Evolutionary conservation across 2,329 filamentous ascomycete species (phyloP), one percentile per base, ranked within the genome.

Genomic region (Teratosphaeria destructans): DNA sequence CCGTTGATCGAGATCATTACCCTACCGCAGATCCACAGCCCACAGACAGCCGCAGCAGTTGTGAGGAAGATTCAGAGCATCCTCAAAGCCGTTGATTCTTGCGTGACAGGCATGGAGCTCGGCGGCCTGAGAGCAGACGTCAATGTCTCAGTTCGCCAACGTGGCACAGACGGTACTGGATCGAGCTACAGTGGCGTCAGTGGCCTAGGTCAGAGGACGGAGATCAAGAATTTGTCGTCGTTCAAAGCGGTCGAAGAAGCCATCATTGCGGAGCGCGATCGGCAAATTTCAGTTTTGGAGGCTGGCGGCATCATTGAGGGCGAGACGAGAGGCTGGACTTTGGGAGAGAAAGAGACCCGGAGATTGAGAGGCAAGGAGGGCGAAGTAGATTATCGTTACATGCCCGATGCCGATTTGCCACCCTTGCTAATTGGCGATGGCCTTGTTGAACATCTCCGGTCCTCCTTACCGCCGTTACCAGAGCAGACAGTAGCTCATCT

Each of bases 1-100:
- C 92, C 94, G 4, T 80, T 99, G 54, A 88, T 99, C 63, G 94
- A 99, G 74, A 94, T 99, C 66, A 97, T 99, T 66, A 96, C 93
- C 0, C 80, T 89, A 54, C 94, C 94, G 0, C 85, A 95, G 58
- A 89, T 97, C 49, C 91, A 95, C 70, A 84, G 90, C 62, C 90
- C 93, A 0, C 84, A 86, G 11, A 95, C 91, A 1, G 94, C 94
- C 6, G 91, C 92, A 3, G 90, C 91, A 2, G 84, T 92, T 59
- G 91, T 97, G 49, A 83, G 89, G 58, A 97, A 97, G 74, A 83
- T 97, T 14, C 93, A 97, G 75, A 80, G 83, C 8, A 79, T 95
- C 19, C 80, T 99, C 52, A 86, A 83, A 66, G 81, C 88, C 0
- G 89, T 93, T 10, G 89, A 94, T 72, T 87, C 92, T 0, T 95